Evolutionary conservation across 208 protist species (phyloP).

Genomic region (Trypanosoma conorhini): DNA sequence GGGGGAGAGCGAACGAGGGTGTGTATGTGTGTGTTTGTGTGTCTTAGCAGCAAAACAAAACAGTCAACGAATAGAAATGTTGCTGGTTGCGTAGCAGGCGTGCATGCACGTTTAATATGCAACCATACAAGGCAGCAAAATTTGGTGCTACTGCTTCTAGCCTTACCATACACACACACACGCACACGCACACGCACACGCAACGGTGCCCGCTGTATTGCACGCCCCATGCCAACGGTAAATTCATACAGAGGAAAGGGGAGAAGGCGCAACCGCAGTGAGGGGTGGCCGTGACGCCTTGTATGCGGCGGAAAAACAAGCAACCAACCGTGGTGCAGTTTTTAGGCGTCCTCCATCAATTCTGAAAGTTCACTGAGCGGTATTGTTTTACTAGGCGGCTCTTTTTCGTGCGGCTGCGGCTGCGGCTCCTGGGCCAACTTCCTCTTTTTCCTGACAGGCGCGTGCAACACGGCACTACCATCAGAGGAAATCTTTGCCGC

Average conservation of each 20-base stretch:
- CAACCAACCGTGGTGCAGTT: not conserved
- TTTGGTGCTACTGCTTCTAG: not conserved
- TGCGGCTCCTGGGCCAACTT: slow-evolving; percentile 38
- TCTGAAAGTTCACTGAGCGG: slow-evolving; percentile 21
- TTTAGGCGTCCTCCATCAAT: slow-evolving; percentile 20
- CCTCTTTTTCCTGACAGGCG: slow-evolving; percentile 75
- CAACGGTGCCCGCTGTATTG: not conserved
- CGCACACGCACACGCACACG: not conserved
- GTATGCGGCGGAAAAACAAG: slow-evolving; percentile 10
- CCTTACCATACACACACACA: not conserved
- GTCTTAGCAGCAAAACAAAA: not conserved
- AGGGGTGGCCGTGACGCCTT: too few relatives aligned
- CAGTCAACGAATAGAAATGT: not conserved
- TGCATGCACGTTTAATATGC: not conserved
- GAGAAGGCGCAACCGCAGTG: not conserved
- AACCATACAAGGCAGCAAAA: not conserved
- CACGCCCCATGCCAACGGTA: not conserved
- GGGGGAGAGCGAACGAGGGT: not conserved
- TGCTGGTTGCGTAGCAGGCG: not conserved
- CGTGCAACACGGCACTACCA: slow-evolving; percentile 21
- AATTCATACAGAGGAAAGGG: not conserved
- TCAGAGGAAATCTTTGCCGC: slow-evolving; percentile 6
- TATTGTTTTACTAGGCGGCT: not conserved
- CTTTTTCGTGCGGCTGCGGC: slow-evolving; percentile 22
- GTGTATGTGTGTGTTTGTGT: not conserved